Conservation (phyloP, 768 basidiomycete genomes). For the Piloderma croceum region DNA sequence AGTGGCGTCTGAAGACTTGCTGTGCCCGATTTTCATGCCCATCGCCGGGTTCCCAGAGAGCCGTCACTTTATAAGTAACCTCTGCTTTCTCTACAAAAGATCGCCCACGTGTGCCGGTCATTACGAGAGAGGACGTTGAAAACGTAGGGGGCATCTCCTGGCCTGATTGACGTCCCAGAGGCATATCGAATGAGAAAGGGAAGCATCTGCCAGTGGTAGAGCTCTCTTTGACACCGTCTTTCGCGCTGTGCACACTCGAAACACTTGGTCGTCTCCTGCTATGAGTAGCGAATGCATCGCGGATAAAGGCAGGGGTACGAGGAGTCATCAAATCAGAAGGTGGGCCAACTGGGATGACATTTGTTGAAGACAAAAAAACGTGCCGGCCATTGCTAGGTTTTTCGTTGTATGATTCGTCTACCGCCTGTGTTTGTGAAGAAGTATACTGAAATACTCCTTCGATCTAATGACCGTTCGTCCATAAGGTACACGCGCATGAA, state of each 20-base stretch:
- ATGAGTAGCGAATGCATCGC: slow-evolving; percentile 34
- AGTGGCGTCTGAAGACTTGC: too few species aligned
- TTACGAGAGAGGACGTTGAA: slow-evolving; percentile 30
- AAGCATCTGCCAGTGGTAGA: slow-evolving; percentile 18
- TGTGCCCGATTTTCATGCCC: slow-evolving; percentile 37
- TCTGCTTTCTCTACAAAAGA: slow-evolving; percentile 31
- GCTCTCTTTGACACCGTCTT: slow-evolving; percentile 18
- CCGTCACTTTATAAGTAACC: slow-evolving; percentile 51
- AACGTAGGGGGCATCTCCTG: slow-evolving; percentile 64
- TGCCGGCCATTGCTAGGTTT: slow-evolving; percentile 30
- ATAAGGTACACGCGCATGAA: background rate
- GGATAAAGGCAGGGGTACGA: slow-evolving; percentile 18
- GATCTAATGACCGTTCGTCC: slow-evolving; percentile 36
- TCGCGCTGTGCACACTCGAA: slow-evolving; percentile 38
- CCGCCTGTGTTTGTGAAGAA: slow-evolving; percentile 18
- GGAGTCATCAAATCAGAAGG: slow-evolving; percentile 8
- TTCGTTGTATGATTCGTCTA: slow-evolving; percentile 18
- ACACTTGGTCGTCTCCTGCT: slow-evolving; percentile 30
- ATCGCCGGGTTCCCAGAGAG: slow-evolving; percentile 52
- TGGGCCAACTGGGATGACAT: slow-evolving; percentile 34
- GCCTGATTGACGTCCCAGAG: slow-evolving; percentile 40
- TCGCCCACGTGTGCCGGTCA: slow-evolving; percentile 18
- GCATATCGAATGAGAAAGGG: slow-evolving; percentile 53
- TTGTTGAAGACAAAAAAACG: slow-evolving; percentile 46
- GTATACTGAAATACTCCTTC: slow-evolving; percentile 55